A percentile compares a stretch with the other conserved stretches of the same genome.
Conservation (phyloP, 2,329 filamentous ascomycete species). For the Pestalotiopsis sp. region DNA sequence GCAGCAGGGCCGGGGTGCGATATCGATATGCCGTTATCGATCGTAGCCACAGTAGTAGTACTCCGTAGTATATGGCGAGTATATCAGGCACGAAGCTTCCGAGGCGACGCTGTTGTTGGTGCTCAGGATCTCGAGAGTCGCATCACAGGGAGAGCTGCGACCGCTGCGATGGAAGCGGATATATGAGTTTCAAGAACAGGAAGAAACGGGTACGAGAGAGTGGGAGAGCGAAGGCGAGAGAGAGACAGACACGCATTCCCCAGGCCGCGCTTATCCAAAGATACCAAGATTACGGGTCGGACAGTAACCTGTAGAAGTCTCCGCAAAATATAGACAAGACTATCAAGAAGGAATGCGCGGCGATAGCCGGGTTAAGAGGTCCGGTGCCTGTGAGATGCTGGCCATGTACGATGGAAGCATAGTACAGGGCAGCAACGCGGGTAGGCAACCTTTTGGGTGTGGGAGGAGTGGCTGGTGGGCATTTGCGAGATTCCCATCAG, state of each 20-base stretch:
- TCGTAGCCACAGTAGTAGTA: background rate
- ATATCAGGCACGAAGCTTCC: background rate
- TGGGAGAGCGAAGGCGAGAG: background rate
- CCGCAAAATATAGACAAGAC: slow-evolving; percentile 10
- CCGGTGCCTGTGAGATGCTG: background rate
- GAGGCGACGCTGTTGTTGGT: background rate
- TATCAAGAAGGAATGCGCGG: background rate
- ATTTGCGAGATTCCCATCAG: slow-evolving; percentile 9
- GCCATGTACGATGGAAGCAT: background rate
- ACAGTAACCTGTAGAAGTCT: background rate
- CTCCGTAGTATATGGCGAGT: background rate
- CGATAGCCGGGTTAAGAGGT: background rate
- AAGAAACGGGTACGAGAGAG: background rate
- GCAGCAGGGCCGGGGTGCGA: background rate
- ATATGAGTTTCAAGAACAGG: background rate
- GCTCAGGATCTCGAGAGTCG: background rate
- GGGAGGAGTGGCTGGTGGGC: slow-evolving; percentile 1
- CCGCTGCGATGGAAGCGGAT: background rate
- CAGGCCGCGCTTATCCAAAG: background rate
- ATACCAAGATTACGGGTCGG: background rate
- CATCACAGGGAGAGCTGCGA: background rate
- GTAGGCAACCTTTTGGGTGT: background rate
- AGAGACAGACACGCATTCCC: background rate
- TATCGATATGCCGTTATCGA: background rate
- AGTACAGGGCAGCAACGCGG: background rate